Conservation (phyloP, 2,329 filamentous ascomycete species). For the Xylaria sp. region DNA sequence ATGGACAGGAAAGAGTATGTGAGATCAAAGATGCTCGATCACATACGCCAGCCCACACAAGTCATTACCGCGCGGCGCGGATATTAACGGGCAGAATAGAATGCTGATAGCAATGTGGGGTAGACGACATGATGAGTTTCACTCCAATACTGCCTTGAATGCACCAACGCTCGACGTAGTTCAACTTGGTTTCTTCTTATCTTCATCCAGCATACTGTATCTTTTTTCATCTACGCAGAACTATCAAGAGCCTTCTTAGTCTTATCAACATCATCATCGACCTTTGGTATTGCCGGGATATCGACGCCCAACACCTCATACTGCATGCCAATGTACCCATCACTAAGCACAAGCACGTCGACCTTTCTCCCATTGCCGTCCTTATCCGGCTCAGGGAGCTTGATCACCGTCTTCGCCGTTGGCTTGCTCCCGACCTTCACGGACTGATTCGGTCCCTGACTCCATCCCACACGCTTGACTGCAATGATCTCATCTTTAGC, state of each 20-base stretch:
- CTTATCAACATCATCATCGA: constrained; percentile 60
- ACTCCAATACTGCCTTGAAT: too few relatives aligned
- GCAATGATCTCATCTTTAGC: constrained; percentile 81
- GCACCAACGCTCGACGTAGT: too few relatives aligned
- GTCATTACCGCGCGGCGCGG: too few relatives aligned
- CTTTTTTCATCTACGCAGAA: constrained; percentile 13
- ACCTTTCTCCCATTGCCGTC: constrained; percentile 67
- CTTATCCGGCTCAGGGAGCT: constrained; percentile 63
- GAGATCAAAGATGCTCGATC: too few relatives aligned
- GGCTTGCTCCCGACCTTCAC: constrained; percentile 59
- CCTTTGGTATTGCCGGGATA: constrained; percentile 61
- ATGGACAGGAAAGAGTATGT: too few relatives aligned
- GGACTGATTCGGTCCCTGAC: constrained; percentile 42
- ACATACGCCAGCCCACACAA: too few relatives aligned
- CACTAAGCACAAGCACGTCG: constrained; percentile 82
- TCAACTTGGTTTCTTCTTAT: too few relatives aligned
- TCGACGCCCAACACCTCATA: constrained; percentile 61
- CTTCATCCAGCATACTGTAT: too few relatives aligned
- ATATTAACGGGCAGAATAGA: too few relatives aligned
- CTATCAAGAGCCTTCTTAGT: constrained; percentile 52
- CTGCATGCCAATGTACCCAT: constrained; percentile 84
- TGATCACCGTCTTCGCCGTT: constrained; percentile 67
- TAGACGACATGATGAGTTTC: too few relatives aligned
- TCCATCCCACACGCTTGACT: constrained; percentile 87
- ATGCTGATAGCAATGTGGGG: too few relatives aligned